A percentile compares a stretch with the other conserved stretches of the same genome.
Evolutionary conservation across 2,329 filamentous ascomycete species (phyloP).

Genomic region (Epichloe scottii): DNA sequence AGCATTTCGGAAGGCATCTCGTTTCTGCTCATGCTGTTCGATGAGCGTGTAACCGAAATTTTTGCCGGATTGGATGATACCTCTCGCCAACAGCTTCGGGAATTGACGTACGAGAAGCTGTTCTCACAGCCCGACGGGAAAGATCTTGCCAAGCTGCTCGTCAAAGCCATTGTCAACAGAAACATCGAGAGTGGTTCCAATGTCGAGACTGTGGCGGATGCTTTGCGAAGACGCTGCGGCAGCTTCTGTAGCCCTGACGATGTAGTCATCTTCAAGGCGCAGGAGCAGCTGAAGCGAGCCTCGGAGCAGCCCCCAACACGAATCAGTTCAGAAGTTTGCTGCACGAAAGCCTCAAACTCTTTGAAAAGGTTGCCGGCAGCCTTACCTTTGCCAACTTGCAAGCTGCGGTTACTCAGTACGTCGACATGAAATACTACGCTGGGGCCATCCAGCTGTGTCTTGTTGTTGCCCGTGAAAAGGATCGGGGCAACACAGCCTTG

Average conservation of each 20-base stretch:
- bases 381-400: slow-evolving; percentile 71
- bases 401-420: slow-evolving; percentile 67
- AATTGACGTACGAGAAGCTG: slow-evolving; percentile 76
- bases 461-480: slow-evolving; percentile 68
- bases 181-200: slow-evolving; percentile 96
- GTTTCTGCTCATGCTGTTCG: slow-evolving; percentile 88
- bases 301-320: slow-evolving; percentile 64
- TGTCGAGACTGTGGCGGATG: slow-evolving; percentile 92
- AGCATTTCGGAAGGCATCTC: slow-evolving; percentile 94
- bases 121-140: slow-evolving; percentile 72
- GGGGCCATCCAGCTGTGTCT: slow-evolving; percentile 83
- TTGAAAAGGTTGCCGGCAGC: slow-evolving; percentile 76
- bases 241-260: slow-evolving; percentile 97
- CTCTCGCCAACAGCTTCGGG: slow-evolving; percentile 55
- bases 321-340: slow-evolving; percentile 68
- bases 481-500: slow-evolving; percentile 75
- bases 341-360: slow-evolving; percentile 79
- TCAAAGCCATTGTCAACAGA: slow-evolving; percentile 95
- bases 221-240: slow-evolving; percentile 80
- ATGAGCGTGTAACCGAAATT: slow-evolving; percentile 85
- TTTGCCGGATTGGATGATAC: slow-evolving; percentile 61
- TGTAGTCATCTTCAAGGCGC: slow-evolving; percentile 95
- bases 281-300: slow-evolving; percentile 84
- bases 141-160: slow-evolving; percentile 82
- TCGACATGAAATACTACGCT: slow-evolving; percentile 76